Percentiles rank a stretch among this genome's conserved stretches.
These are phyloP conservation scores for Nannochloris sp. DNA, from an alignment of 139 green algal species.

Conservation along the genomic window DNA sequence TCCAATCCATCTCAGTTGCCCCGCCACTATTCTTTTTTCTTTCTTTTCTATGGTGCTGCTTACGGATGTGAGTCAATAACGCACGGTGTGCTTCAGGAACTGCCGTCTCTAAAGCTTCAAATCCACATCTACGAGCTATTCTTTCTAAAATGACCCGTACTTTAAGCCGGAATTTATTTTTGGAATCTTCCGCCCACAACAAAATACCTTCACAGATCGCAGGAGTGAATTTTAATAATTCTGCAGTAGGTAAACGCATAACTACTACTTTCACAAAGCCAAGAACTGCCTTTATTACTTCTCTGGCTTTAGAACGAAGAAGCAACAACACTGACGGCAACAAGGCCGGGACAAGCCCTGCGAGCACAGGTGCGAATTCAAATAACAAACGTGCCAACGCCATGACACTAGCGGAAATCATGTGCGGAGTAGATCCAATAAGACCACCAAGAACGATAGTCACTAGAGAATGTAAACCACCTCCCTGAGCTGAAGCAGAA, in stretches of 20 bases:
- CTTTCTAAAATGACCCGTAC: constrained; percentile 85
- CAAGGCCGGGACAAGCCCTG: constrained; percentile 45
- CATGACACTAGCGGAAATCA: constrained; percentile 74
- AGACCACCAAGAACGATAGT: constrained; percentile 75
- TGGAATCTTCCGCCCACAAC: constrained; percentile 84
- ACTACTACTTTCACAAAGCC: constrained; percentile 90
- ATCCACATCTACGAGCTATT: constrained; percentile 75
- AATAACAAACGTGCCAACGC: constrained; percentile 86
- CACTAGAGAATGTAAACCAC: constrained; percentile 68
- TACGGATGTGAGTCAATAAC: constrained; percentile 86
- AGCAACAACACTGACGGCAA: constrained; percentile 80
- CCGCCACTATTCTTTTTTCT: constrained; percentile 24
- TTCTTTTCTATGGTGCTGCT: constrained; percentile 51
- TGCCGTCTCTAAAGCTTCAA: constrained; percentile 62
- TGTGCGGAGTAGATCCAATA: constrained; percentile 67
- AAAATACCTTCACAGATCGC: constrained; percentile 82
- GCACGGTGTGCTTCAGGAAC: constrained; percentile 69
- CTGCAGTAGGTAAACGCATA: constrained; percentile 63
- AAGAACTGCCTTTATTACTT: constrained; percentile 88
- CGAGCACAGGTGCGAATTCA: constrained; percentile 72
- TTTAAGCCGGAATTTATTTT: constrained; percentile 96
- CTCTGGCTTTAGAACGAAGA: constrained; percentile 71
- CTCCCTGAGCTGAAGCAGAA: constrained; percentile 1
- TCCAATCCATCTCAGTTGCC: constrained; percentile 21
- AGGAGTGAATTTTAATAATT: constrained; percentile 58